These are phyloP conservation scores for Infundibulicybe gibba DNA, from an alignment of 768 basidiomycete species.

Conservation along the genomic window DNA sequence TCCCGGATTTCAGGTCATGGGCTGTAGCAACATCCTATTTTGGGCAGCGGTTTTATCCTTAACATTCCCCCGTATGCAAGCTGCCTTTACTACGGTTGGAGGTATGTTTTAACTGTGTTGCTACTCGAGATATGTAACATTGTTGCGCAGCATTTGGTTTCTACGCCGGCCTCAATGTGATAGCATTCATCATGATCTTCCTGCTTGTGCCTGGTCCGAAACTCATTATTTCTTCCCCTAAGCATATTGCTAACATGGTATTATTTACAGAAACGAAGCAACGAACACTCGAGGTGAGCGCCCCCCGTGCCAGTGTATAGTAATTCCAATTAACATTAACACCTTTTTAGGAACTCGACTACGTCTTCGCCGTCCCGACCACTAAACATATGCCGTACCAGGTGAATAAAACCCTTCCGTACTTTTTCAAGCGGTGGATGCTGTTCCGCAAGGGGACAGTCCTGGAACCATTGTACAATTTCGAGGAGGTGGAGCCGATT, in stretches of 20 bases:
- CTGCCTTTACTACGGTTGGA: slow-evolving; percentile 37
- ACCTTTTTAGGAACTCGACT: slow-evolving; percentile 31
- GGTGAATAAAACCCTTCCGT: slow-evolving; percentile 38
- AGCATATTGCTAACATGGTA: slow-evolving; percentile 36
- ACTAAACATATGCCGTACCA: slow-evolving; percentile 42
- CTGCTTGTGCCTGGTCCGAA: slow-evolving; percentile 55
- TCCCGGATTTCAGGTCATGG: slow-evolving; percentile 47
- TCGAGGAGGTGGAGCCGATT: slow-evolving; percentile 43
- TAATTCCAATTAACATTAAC: neutral
- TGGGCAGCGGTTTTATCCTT: slow-evolving; percentile 53
- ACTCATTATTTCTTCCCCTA: slow-evolving; percentile 68
- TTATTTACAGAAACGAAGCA: slow-evolving; percentile 40
- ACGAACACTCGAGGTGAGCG: slow-evolving; percentile 35
- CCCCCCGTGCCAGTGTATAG: neutral
- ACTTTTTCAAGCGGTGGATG: slow-evolving; percentile 45
- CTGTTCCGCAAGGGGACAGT: slow-evolving; percentile 31
- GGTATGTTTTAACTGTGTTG: slow-evolving; percentile 13
- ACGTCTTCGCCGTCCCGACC: slow-evolving; percentile 50
- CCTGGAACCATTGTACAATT: slow-evolving; percentile 47
- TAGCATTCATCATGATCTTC: slow-evolving; percentile 54
- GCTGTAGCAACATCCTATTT: slow-evolving; percentile 48
- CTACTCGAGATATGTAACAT: slow-evolving; percentile 8
- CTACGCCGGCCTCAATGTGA: slow-evolving; percentile 48
- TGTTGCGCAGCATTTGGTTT: slow-evolving; percentile 44
- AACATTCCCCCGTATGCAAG: slow-evolving; percentile 56